Conservation (phyloP, 2,329 filamentous ascomycete genomes). For the Domatiomyces catenatus region DNA sequence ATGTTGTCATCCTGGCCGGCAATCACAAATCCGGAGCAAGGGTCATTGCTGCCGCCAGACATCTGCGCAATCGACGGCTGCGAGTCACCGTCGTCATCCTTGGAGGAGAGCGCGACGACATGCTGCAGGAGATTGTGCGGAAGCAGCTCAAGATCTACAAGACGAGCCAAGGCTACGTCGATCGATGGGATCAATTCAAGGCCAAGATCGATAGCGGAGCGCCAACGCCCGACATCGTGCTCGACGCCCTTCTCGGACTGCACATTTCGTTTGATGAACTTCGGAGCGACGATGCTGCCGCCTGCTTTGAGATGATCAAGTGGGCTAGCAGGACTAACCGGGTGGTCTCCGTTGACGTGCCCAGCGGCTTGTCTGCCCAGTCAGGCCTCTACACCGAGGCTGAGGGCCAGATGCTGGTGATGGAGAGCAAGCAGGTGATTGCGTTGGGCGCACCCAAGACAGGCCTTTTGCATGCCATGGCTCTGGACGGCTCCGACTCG, state of each 20-base stretch:
- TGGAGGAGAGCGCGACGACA: slow-evolving; percentile 66
- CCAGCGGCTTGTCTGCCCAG: slow-evolving; percentile 46
- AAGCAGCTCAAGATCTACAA: slow-evolving; percentile 73
- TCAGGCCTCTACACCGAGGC: slow-evolving; percentile 39
- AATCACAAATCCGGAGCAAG: slow-evolving; percentile 82
- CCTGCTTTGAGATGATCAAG: slow-evolving; percentile 76
- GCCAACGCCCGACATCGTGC: slow-evolving; percentile 59
- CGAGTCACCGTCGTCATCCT: slow-evolving; percentile 72
- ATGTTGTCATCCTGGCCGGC: slow-evolving; percentile 69
- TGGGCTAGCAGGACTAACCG: slow-evolving; percentile 65
- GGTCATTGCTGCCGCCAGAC: slow-evolving; percentile 70
- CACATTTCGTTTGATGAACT: slow-evolving; percentile 82
- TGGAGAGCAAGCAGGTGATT: slow-evolving; percentile 69
- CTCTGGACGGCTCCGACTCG: slow-evolving; percentile 33
- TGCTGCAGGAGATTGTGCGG: slow-evolving; percentile 63
- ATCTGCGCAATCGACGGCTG: slow-evolving; percentile 68
- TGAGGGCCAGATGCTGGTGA: slow-evolving; percentile 64
- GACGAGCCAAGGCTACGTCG: slow-evolving; percentile 63
- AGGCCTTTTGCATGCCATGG: slow-evolving; percentile 64
- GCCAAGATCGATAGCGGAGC: slow-evolving; percentile 28
- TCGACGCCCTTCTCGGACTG: slow-evolving; percentile 77
- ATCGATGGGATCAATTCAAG: slow-evolving; percentile 44
- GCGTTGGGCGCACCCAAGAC: slow-evolving; percentile 75
- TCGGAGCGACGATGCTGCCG: slow-evolving; percentile 63
- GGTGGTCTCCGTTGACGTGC: slow-evolving; percentile 77